Conservation (phyloP, 352 stramenopile genomes). For the Pythium periplocum region DNA sequence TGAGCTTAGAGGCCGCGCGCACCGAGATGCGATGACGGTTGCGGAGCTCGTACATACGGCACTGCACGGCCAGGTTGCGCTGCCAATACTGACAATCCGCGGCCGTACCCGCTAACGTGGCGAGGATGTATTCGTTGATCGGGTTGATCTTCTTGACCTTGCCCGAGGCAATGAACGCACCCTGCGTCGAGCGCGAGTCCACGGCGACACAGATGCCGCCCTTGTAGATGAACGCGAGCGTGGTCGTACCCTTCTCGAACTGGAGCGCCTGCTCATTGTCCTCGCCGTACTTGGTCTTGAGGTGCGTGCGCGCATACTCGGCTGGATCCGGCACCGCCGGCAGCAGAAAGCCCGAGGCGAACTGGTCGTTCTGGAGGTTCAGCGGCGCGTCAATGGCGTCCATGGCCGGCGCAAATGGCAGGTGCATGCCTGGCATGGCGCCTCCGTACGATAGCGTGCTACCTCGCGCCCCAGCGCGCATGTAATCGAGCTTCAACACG, state of each 20-base stretch:
- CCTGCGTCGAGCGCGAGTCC: conserved; percentile 98
- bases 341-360: conserved; percentile 61
- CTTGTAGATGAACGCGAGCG: conserved; percentile 99
- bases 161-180: conserved; percentile 97
- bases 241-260: conserved; percentile 99
- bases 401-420: conserved; percentile 26
- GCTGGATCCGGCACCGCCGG: conserved; percentile 86
- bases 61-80: conserved; percentile 95
- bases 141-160: conserved; percentile 99
- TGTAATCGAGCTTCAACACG: conserved; percentile 59
- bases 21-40: conserved; percentile 99
- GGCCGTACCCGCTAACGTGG: conserved; percentile 98
- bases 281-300: conserved; percentile 95
- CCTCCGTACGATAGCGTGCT: conserved; percentile 64
- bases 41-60: conserved; percentile 97
- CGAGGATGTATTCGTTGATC: conserved; percentile 99
- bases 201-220: conserved; percentile 98
- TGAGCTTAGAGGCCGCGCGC: conserved; percentile 96
- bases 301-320: conserved; percentile 94
- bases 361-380: conserved; percentile 12
- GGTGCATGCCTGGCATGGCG: conserved; percentile 71
- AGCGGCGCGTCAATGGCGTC: conserved; percentile 11
- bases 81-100: conserved; percentile 99
- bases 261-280: conserved; percentile 95
- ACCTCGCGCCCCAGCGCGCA: conserved; percentile 60